A percentile compares a stretch with the other conserved stretches of the same genome.
These are phyloP conservation scores for Arachnomyces sp. DNA, from an alignment of 2,329 filamentous ascomycete species.

Conservation along the genomic window DNA sequence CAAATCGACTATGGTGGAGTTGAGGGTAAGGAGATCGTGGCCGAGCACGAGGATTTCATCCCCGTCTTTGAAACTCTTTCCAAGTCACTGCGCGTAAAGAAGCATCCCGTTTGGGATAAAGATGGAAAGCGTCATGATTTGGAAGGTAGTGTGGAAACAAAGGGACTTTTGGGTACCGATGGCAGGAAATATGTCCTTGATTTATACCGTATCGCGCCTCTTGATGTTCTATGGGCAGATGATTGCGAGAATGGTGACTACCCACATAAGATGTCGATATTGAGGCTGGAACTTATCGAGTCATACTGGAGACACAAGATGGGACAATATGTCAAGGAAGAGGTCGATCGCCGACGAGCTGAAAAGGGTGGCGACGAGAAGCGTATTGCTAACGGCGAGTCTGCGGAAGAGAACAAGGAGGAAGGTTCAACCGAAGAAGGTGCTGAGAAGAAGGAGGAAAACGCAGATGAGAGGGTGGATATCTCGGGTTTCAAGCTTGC, in stretches of 20 bases:
- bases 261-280: constrained; percentile 91
- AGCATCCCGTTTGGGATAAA: constrained; percentile 97
- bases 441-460: constrained; percentile 34
- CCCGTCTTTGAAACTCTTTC: constrained; percentile 83
- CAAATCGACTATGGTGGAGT: constrained; percentile 98
- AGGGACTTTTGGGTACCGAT: constrained; percentile 93
- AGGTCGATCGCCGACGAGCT: constrained; percentile 57
- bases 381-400: constrained; percentile 20
- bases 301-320: constrained; percentile 76
- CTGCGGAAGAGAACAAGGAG: constrained; percentile 27
- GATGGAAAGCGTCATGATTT: constrained; percentile 81
- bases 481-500: constrained; percentile 79
- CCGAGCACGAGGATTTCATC: constrained; percentile 78
- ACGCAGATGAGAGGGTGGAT: constrained; percentile 59
- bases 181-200: constrained; percentile 97
- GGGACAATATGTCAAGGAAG: constrained; percentile 75
- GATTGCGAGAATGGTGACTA: constrained; percentile 60
- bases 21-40: constrained; percentile 91
- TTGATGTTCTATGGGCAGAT: constrained; percentile 87
- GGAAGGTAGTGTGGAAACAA: constrained; percentile 94
- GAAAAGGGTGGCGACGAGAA: constrained; percentile 29
- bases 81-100: constrained; percentile 82
- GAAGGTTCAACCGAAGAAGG: constrained; percentile 35
- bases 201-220: constrained; percentile 83
- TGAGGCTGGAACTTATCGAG: constrained; percentile 84